Evolutionary conservation across 768 basidiomycete genomes (phyloP).

Genomic region (Russula foetens): DNA sequence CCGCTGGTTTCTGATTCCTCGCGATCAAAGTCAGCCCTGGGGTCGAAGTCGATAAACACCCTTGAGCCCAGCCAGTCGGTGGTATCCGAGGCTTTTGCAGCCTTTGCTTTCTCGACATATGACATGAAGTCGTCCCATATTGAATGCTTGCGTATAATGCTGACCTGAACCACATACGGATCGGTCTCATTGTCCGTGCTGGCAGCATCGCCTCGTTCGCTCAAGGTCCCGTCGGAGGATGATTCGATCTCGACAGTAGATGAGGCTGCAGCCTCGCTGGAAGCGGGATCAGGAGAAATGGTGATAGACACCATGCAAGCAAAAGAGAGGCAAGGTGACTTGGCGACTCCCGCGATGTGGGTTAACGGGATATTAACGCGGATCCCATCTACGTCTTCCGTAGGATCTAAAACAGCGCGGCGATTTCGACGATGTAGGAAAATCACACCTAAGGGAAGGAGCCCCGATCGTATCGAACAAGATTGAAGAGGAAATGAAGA

Average conservation of each 20-base stretch:
- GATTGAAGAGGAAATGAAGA: neutral
- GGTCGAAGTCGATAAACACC: conserved; percentile 17
- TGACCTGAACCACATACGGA: conserved; percentile 12
- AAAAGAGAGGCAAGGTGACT: conserved; percentile 16
- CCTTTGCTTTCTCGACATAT: conserved; percentile 4
- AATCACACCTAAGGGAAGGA: conserved; percentile 31
- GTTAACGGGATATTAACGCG: conserved; percentile 40
- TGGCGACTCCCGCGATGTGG: conserved; percentile 28
- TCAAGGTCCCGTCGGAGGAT: neutral
- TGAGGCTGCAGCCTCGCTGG: neutral
- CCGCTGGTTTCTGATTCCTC: neutral
- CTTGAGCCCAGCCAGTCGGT: conserved; percentile 14
- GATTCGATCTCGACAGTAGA: conserved; percentile 3
- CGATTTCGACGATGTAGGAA: conserved; percentile 40
- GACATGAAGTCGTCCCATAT: conserved; percentile 9
- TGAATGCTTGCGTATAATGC: conserved; percentile 6
- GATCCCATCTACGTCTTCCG: conserved; percentile 32
- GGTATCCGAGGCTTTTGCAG: neutral
- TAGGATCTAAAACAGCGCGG: conserved; percentile 27
- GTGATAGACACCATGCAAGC: conserved; percentile 20
- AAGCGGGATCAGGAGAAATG: neutral
- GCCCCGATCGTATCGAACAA: neutral
- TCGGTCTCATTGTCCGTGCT: neutral
- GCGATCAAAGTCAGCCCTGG: neutral
- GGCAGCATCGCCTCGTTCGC: neutral